These are phyloP conservation scores for Erodium moschatum DNA, from an alignment of 441 rosid species.

Conservation along the genomic window DNA sequence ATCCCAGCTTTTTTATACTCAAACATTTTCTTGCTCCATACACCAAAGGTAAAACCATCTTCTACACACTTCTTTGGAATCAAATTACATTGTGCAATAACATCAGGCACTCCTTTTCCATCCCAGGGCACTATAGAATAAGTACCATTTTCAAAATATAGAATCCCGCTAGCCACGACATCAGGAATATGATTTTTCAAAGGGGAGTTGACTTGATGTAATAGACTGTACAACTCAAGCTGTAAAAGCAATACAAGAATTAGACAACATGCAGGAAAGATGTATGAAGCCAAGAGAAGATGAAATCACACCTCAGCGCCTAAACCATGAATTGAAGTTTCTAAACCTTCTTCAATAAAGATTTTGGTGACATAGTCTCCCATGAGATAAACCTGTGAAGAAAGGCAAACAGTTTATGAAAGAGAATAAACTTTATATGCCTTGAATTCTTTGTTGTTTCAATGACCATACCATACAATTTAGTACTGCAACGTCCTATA, in stretches of 20 bases:
- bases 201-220: conserved; percentile 44
- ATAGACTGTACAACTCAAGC: conserved; percentile 72
- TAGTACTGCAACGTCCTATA: background rate
- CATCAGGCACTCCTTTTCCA: conserved; percentile 72
- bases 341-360: conserved; percentile 79
- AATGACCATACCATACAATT: background rate
- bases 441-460: background rate
- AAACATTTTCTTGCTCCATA: conserved; percentile 66
- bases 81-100: conserved; percentile 41
- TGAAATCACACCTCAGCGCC: conserved; percentile 67
- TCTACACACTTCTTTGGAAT: conserved; percentile 31
- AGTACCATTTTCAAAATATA: conserved; percentile 60
- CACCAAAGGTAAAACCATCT: conserved; percentile 58
- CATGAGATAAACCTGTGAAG: conserved; percentile 69
- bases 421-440: conserved; percentile 5
- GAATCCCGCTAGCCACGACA: conserved; percentile 69
- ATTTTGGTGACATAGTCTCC: conserved; percentile 67
- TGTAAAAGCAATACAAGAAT: conserved; percentile 32
- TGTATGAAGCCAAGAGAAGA: conserved; percentile 6
- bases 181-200: conserved; percentile 64
- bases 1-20: conserved; percentile 50
- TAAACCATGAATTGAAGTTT: conserved; percentile 65
- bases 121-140: conserved; percentile 65
- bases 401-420: conserved; percentile 21
- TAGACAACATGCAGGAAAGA: conserved; percentile 15